Conservation (phyloP, 2,329 filamentous ascomycete species). For the Hypoxylon rubiginosum region DNA sequence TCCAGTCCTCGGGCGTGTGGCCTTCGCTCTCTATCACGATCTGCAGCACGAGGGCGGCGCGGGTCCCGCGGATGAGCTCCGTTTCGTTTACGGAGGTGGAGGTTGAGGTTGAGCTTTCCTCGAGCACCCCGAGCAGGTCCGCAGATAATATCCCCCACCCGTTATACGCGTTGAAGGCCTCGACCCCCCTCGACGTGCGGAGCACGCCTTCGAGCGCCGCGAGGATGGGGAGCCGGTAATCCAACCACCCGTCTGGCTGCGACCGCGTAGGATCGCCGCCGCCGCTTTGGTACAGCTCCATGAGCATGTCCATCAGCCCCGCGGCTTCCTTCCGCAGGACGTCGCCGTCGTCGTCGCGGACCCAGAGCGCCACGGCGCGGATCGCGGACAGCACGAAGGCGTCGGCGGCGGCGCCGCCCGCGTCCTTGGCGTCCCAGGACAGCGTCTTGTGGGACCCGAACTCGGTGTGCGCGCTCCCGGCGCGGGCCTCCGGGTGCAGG, state of each 20-base stretch:
- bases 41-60: conserved; percentile 69
- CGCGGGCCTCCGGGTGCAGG: conserved; percentile 69
- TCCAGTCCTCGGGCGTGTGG: conserved; percentile 67
- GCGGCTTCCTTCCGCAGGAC: conserved; percentile 67
- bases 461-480: conserved; percentile 58
- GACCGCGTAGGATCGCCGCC: too few relatives aligned
- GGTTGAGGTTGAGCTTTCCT: conserved; percentile 44
- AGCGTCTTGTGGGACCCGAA: conserved; percentile 63
- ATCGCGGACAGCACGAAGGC: conserved; percentile 71
- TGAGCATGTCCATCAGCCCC: conserved; percentile 73
- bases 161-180: conserved; percentile 62
- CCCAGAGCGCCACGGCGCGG: conserved; percentile 72
- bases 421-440: conserved; percentile 69
- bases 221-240: conserved; percentile 70
- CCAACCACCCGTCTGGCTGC: conserved; percentile 54
- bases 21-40: conserved; percentile 63
- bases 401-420: conserved; percentile 65
- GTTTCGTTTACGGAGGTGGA: conserved; percentile 32
- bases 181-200: conserved; percentile 61
- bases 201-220: conserved; percentile 71
- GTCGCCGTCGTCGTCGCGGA: conserved; percentile 77
- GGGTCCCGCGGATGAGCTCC: conserved; percentile 63
- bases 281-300: conserved; percentile 69
- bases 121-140: conserved; percentile 64
- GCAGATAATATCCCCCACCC: conserved; percentile 67